Evolutionary conservation across 2,329 filamentous ascomycete species (phyloP).

Genomic region (Xylaria sp.): DNA sequence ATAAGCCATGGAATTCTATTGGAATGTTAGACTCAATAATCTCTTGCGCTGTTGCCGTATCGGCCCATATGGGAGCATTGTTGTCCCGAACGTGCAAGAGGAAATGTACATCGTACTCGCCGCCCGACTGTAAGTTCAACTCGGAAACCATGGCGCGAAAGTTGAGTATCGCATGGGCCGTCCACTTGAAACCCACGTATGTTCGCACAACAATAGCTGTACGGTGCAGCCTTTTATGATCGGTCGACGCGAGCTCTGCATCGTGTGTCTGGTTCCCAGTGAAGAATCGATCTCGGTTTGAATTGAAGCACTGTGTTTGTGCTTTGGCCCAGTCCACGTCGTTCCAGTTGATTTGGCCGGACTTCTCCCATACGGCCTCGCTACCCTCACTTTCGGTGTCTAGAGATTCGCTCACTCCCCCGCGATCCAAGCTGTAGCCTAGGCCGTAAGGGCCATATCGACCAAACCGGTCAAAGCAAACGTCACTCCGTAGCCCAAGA

Average conservation of each 20-base stretch:
- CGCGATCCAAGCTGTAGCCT: slow-evolving; percentile 79
- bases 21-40: slow-evolving; percentile 75
- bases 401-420: slow-evolving; percentile 77
- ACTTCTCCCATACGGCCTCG: slow-evolving; percentile 66
- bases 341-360: slow-evolving; percentile 67
- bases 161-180: slow-evolving; percentile 80
- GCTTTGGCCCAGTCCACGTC: slow-evolving; percentile 66
- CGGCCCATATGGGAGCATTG: slow-evolving; percentile 82
- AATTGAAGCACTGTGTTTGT: slow-evolving; percentile 64
- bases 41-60: slow-evolving; percentile 76
- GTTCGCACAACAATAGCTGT: slow-evolving; percentile 84
- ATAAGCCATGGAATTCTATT: slow-evolving; percentile 81
- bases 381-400: slow-evolving; percentile 78
- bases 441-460: slow-evolving; percentile 86
- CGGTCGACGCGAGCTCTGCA: slow-evolving; percentile 44
- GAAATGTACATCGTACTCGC: slow-evolving; percentile 86
- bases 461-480: slow-evolving; percentile 90
- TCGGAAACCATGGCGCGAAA: slow-evolving; percentile 85
- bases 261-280: slow-evolving; percentile 53
- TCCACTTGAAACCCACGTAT: slow-evolving; percentile 83
- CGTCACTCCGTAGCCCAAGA: slow-evolving; percentile 78
- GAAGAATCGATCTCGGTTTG: slow-evolving; percentile 73
- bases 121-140: slow-evolving; percentile 79
- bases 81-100: slow-evolving; percentile 86
- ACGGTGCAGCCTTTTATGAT: slow-evolving; percentile 61